Conservation (phyloP, 2,329 filamentous ascomycete species). For the Immersiporthe knoxdaviesiana region DNA sequence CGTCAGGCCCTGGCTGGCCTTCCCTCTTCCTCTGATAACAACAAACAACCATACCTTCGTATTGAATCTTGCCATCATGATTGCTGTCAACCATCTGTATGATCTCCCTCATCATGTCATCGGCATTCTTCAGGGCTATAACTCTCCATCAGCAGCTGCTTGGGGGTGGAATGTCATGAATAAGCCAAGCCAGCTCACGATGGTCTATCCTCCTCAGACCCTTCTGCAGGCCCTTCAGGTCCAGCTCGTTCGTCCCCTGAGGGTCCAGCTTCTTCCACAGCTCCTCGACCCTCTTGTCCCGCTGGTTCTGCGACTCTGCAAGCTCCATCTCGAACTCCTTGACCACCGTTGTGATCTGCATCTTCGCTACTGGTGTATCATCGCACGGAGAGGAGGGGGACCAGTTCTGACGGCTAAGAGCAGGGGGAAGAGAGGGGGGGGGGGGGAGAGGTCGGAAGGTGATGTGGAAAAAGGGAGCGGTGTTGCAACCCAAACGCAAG, state of each 20-base stretch:
- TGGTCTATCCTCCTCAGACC: constrained; percentile 90
- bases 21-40: too few relatives aligned
- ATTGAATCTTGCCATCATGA: constrained; percentile 87
- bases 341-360: constrained; percentile 55
- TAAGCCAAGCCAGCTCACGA: constrained; percentile 57
- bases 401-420: neutral
- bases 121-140: constrained; percentile 82
- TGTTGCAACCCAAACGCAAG: neutral
- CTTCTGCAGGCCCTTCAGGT: constrained; percentile 81
- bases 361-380: constrained; percentile 43
- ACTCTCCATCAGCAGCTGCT: constrained; percentile 18
- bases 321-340: constrained; percentile 64
- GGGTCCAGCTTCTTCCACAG: constrained; percentile 86
- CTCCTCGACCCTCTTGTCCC: constrained; percentile 79
- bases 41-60: constrained; percentile 50
- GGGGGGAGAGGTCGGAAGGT: constrained; percentile 16
- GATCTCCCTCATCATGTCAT: constrained; percentile 79
- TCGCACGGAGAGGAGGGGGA: constrained; percentile 37
- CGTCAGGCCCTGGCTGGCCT: neutral
- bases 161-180: constrained; percentile 12
- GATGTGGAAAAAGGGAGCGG: neutral
- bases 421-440: neutral
- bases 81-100: constrained; percentile 81
- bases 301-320: constrained; percentile 75
- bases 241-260: constrained; percentile 75